phyloP scores from a whole-genome alignment of 192 early-diverging fungal genomes.

The Thamnidium elegans region DNA sequence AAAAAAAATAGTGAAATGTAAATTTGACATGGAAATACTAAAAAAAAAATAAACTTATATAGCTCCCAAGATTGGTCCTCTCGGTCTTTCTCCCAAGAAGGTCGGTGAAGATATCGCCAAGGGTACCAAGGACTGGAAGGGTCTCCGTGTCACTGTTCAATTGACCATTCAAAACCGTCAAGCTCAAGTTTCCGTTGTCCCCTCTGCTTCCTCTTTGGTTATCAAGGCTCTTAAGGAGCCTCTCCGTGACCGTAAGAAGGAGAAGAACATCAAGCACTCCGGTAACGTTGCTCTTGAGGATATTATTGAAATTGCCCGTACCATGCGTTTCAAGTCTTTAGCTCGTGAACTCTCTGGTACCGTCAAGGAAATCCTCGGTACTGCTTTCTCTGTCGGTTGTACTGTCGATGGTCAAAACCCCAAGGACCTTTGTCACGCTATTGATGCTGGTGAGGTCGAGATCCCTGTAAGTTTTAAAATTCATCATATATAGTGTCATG shows the following conservation, averaged over 20 bases:
- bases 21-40: neutral
- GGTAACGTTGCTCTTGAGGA: slow-evolving; percentile 94
- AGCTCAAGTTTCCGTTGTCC: slow-evolving; percentile 93
- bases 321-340: slow-evolving; percentile 92
- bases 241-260: slow-evolving; percentile 97
- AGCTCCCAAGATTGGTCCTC: slow-evolving; percentile 98
- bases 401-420: slow-evolving; percentile 97
- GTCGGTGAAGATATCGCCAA: slow-evolving; percentile 99
- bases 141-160: slow-evolving; percentile 96
- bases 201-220: slow-evolving; percentile 94
- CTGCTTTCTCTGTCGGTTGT: slow-evolving; percentile 93
- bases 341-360: slow-evolving; percentile 93
- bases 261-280: slow-evolving; percentile 99
- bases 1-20: neutral
- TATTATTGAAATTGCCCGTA: slow-evolving; percentile 93
- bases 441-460: slow-evolving; percentile 85
- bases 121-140: slow-evolving; percentile 98
- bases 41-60: neutral
- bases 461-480: slow-evolving; percentile 43
- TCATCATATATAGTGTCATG: neutral
- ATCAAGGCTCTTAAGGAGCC: slow-evolving; percentile 98
- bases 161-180: slow-evolving; percentile 99
- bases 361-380: slow-evolving; percentile 96
- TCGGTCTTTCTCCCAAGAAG: slow-evolving; percentile 99
- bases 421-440: slow-evolving; percentile 79